Conservation (phyloP, 1,139 yeast genomes). For the Lodderomyces theae region DNA sequence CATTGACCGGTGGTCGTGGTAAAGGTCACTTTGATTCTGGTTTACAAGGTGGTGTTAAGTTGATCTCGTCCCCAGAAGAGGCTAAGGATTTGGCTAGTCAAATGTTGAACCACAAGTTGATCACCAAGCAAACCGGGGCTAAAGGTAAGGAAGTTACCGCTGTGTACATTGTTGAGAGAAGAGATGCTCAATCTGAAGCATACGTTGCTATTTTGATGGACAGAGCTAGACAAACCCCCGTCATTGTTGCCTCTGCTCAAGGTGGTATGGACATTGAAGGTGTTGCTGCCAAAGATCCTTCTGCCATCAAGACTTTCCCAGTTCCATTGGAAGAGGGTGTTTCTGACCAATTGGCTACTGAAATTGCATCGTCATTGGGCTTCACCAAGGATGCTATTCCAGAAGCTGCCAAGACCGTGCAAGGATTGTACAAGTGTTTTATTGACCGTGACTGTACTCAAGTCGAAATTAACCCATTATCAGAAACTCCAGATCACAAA, state of each 20-base stretch:
- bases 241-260: conserved; percentile 93
- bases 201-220: conserved; percentile 94
- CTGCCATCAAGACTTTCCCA: conserved; percentile 86
- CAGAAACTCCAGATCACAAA: conserved; percentile 86
- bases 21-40: conserved; percentile 97
- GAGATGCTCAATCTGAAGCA: conserved; percentile 91
- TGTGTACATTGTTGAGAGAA: conserved; percentile 93
- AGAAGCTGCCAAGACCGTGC: conserved; percentile 84
- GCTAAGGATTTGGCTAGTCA: conserved; percentile 82
- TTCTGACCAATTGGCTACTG: conserved; percentile 69
- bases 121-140: conserved; percentile 98
- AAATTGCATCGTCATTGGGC: conserved; percentile 78
- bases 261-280: conserved; percentile 99
- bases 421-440: conserved; percentile 86
- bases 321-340: conserved; percentile 78
- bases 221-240: conserved; percentile 84
- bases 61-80: conserved; percentile 82
- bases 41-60: conserved; percentile 93
- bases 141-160: conserved; percentile 97
- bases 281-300: conserved; percentile 90
- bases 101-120: conserved; percentile 88
- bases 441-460: conserved; percentile 93
- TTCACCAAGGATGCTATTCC: conserved; percentile 75
- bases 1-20: conserved; percentile 99
- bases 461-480: conserved; percentile 96